Evolutionary conservation across 2,329 filamentous ascomycete species (phyloP), one percentile per base, ranked within the genome.

Genomic region (Mycocentrospora acerina): DNA sequence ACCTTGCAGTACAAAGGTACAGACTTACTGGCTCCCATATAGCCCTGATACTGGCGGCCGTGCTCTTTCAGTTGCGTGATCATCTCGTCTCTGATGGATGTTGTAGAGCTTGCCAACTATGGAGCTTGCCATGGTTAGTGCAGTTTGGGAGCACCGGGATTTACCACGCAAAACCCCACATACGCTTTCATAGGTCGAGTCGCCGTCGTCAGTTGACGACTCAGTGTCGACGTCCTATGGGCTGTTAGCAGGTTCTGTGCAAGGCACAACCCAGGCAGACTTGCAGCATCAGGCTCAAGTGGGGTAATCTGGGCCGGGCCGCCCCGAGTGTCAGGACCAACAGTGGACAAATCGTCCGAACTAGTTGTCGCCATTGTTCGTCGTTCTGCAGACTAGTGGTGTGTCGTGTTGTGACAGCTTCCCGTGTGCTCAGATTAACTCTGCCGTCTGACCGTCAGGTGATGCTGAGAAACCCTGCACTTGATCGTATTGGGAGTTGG

Each of bases 31-130:
- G 45, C 45, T 37, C 38, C 42, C 38, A 48, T 42, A 13, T 48
- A 48, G 5, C 45, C 45, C 15, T 29, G 24, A 16, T 45, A 48
- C 29, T 42, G 35, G 7, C 45, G 41, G 29, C 45, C 45, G 42
- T 48, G 45, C 17, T 42, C 34, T 13, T 22, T 27, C 26, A 49
- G 24, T 34, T 46, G 29, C 30, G 36, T 35, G 17, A 46, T 49
- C 39, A 46, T 31, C 13, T 42, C 42, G 17, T 49, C 42, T 32
- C 42, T 24, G 7, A 46, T 27, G 7, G 46, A 49, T 7, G 46
- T 42, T 2, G 43, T 49, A 11, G 42, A 43, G 8, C 39, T 43
- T 6, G 42, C 42, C 5, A 46, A 17, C 42, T 43, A 18, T 15
- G 2, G 16, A 9, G 11, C 32, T 14, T 4, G 19, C 18, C 25